A percentile compares a stretch with the other conserved stretches of the same genome.
Conservation (phyloP, 371 early-diverging fungal genomes). For the Smittium culicis region DNA sequence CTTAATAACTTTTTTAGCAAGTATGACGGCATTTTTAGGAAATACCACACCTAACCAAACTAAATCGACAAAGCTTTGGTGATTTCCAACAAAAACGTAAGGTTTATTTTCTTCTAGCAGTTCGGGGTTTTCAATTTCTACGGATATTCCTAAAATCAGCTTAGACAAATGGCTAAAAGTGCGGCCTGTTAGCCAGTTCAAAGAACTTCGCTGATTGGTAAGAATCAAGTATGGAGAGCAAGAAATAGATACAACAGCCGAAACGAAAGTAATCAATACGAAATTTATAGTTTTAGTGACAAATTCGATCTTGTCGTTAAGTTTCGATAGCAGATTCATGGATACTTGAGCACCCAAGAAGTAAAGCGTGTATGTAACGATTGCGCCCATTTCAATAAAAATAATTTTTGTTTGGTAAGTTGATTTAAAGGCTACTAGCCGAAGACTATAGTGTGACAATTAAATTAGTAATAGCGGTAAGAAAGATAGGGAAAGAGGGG, state of each 20-base stretch:
- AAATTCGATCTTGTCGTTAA: not conserved
- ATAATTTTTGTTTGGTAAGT: too few species aligned
- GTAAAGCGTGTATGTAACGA: too few species aligned
- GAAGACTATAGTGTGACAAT: too few species aligned
- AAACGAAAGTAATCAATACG: not conserved
- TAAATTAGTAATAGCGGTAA: too few species aligned
- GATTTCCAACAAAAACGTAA: conserved; percentile 65
- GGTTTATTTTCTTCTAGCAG: conserved; percentile 22
- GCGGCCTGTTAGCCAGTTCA: conserved; percentile 1
- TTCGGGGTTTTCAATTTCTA: conserved; percentile 3
- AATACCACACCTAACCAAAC: conserved; percentile 54
- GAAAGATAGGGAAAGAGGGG: too few species aligned
- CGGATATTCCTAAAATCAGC: not conserved
- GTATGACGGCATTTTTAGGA: conserved; percentile 53
- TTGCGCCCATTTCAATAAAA: too few species aligned
- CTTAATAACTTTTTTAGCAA: conserved; percentile 69
- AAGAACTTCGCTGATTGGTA: not conserved
- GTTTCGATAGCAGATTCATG: not conserved
- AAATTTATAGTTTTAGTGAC: not conserved
- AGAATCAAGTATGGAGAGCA: conserved; percentile 2
- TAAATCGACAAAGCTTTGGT: conserved; percentile 75
- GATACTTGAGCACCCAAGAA: not conserved
- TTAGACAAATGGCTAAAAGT: not conserved
- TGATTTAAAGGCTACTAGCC: too few species aligned
- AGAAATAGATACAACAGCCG: not conserved